Base-by-base conservation (phyloP, 495 filamentous ascomycete genomes). In the Podospora australis region DNA sequence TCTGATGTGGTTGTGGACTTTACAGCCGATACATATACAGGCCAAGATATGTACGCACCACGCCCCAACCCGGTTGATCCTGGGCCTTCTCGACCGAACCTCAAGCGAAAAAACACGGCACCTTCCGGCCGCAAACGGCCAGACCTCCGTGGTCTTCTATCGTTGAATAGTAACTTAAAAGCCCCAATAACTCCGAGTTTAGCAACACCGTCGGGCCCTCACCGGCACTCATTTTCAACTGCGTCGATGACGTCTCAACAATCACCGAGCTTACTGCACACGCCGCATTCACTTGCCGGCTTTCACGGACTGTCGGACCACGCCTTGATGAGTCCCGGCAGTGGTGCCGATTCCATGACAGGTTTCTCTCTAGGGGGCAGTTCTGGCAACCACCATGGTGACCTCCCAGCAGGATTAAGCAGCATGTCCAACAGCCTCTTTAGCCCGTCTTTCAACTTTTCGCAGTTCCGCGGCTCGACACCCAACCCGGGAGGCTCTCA, bases 1-100 rank as follows among this genome's bases (percentile, higher is more conserved):
- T 56, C 74, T 8, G 80, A 84, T 57, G 69, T 72, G 10, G 62
- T 70, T 3, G 67, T 77, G 10, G 75, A 78, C 32, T 64, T 73
- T 17, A 60, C 66, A 1, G 57, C 70, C 14, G 73, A 80, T 44
- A 62, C 65, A 39, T 81, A 75, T 40, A 57, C 61, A 0, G 67
- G 67, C 0, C 65, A 70, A 32, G 70, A 68, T 25, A 39, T 72
- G 2, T 74, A 74, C 43, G 62, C 70, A 0, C 60, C 68, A 0
- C 66, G 67, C 0, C 36, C 55, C 2, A 65, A 48, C 26, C 42
- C 48, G 6, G 43, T 42, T 8, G 54, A 66, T 8, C 3, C 50
- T 0, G 35, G 52, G 0, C 49, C 54, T 2, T 48, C 59, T 13
- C 59, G 68, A 13, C 64, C 69, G 7, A 67, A 43, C 39, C 58